phyloP scores from a whole-genome alignment of 164 flowering plant species.

The Tetracentron sinense region DNA sequence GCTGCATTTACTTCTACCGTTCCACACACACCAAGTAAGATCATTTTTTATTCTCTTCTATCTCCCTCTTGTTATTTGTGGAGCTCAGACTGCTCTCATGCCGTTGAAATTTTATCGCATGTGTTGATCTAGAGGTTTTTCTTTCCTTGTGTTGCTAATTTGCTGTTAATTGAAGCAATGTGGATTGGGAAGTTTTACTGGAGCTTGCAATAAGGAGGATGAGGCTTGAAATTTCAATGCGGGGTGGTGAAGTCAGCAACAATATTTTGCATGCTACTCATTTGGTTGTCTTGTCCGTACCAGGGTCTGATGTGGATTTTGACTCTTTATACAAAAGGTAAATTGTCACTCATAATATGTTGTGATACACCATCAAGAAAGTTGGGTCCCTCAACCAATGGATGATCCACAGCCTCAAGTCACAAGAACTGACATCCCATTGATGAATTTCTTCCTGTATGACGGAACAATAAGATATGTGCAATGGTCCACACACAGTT shows the following conservation, averaged over 20 bases:
- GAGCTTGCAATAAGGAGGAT: conserved; percentile 59
- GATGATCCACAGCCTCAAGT: not conserved
- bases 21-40: conserved; percentile 35
- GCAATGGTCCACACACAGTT: too few species aligned
- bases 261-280: conserved; percentile 68
- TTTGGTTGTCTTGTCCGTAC: conserved; percentile 51
- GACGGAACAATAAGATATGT: too few species aligned
- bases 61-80: conserved; percentile 1
- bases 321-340: conserved; percentile 50
- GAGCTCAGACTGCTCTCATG: too few species aligned
- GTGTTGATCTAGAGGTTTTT: not conserved
- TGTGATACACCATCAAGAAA: not conserved
- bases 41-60: not conserved
- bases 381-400: not conserved
- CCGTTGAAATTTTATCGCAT: not conserved
- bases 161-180: conserved; percentile 31
- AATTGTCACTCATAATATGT: not conserved
- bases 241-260: conserved; percentile 65
- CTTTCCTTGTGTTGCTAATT: conserved; percentile 3
- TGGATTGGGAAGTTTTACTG: conserved; percentile 39
- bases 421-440: too few species aligned
- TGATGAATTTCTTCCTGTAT: not conserved
- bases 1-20: conserved; percentile 56
- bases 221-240: conserved; percentile 63
- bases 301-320: conserved; percentile 35